A percentile compares a stretch with the other conserved stretches of the same genome.
Conservation (phyloP, 1,139 yeast species). For the Nakaseomyces uthaithaninus region DNA sequence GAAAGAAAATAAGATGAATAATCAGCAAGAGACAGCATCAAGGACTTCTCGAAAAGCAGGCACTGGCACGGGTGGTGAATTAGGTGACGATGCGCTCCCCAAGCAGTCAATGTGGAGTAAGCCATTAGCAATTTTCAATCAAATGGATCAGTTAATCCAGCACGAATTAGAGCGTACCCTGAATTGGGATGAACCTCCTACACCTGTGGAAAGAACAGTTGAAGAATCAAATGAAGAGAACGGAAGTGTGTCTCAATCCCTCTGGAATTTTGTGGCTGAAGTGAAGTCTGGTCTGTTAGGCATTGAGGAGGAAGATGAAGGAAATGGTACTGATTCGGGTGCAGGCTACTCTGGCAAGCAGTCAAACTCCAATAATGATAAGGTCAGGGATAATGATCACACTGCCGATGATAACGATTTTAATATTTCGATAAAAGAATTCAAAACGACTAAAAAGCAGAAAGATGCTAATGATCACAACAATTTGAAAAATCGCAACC, state of each 20-base stretch:
- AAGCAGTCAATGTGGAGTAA: constrained; percentile 37
- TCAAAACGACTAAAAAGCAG: constrained; percentile 15
- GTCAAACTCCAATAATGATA: background rate
- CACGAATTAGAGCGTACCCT: constrained; percentile 54
- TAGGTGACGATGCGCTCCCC: constrained; percentile 12
- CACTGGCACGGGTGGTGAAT: constrained; percentile 7
- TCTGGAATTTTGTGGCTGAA: constrained; percentile 37
- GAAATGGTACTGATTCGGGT: constrained; percentile 2
- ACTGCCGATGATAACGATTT: background rate
- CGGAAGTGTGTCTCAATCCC: constrained; percentile 28
- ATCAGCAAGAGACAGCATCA: background rate
- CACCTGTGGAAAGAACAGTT: constrained; percentile 4
- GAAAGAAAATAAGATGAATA: background rate
- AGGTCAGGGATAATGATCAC: background rate
- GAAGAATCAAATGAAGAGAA: constrained; percentile 13
- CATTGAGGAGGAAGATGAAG: constrained; percentile 27
- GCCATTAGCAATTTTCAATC: constrained; percentile 57
- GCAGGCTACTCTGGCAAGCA: background rate
- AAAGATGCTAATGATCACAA: background rate
- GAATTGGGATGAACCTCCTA: constrained; percentile 28
- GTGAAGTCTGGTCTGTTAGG: constrained; percentile 35
- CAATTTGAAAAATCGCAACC: background rate
- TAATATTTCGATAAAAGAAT: constrained; percentile 13
- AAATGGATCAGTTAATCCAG: constrained; percentile 59
- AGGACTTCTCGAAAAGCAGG: background rate